These are phyloP conservation scores for Candida coquimbonensis DNA, from an alignment of 805 yeast species.

Conservation along the genomic window DNA sequence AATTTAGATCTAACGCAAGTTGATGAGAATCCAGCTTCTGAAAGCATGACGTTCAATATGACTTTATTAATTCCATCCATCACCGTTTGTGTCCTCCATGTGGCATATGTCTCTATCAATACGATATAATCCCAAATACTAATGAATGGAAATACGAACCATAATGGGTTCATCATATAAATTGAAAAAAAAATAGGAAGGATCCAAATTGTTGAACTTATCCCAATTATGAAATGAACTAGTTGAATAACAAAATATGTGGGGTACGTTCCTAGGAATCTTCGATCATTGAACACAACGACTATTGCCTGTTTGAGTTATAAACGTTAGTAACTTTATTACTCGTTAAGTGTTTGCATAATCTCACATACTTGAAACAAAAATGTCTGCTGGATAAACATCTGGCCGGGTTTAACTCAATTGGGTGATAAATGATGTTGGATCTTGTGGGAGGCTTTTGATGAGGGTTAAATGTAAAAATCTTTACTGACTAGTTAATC, in stretches of 20 bases:
- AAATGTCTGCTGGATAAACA: not conserved
- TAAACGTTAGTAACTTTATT: not conserved
- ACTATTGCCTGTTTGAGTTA: conserved; percentile 2
- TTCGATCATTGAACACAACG: conserved; percentile 1
- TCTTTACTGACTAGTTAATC: too few species aligned
- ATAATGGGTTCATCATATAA: conserved; percentile 1
- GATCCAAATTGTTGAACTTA: conserved; percentile 2
- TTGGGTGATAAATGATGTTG: too few species aligned
- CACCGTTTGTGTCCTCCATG: conserved; percentile 5
- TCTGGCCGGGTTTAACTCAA: too few species aligned
- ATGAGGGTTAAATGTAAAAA: too few species aligned
- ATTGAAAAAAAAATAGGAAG: conserved; percentile 2
- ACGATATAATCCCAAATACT: conserved; percentile 4
- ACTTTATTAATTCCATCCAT: conserved; percentile 1
- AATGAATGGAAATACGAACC: conserved; percentile 5
- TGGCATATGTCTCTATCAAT: conserved; percentile 1
- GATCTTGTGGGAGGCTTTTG: too few species aligned
- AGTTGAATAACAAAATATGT: conserved; percentile 2
- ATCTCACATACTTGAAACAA: conserved; percentile 3
- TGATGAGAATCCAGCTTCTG: conserved; percentile 6
- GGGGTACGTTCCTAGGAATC: conserved; percentile 3
- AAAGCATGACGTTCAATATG: conserved; percentile 1
- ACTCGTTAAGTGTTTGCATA: not conserved
- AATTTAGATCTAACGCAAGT: conserved; percentile 3
- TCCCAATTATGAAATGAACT: not conserved